Evolutionary conservation across 805 yeast species (phyloP), one percentile per base, ranked within the genome.

Genomic region (Hyphopichia homilentoma): DNA sequence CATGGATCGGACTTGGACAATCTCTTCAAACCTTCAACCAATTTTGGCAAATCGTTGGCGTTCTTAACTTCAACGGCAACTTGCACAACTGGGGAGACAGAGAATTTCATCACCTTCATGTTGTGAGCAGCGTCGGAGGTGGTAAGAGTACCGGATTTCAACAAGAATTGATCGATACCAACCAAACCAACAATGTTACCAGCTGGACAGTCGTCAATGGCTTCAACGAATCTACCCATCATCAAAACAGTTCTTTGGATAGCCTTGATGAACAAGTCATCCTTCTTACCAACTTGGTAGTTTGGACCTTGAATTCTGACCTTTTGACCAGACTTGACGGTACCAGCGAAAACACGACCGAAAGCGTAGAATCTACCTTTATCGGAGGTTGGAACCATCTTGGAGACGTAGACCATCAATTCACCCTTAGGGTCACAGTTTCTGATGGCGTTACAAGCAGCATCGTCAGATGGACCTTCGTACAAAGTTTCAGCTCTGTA

Each of bases 361-460:
- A 90, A 93, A 65, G 98, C 98, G 84, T 88, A 90, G 95, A 90
- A 90, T 79, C 98, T 88, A 82, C 98, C 98, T 81, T 90, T 93
- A 75, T 90, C 98, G 57, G 97, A 90, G 68, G 98, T 90, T 74
- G 98, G 98, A 56, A 90, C 97, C 98, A 90, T 90, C 96, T 90
- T 90, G 75, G 97, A 93, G 64, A 90, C 93, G 88, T 90, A 90
- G 66, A 90, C 81, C 98, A 90, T 90, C 65, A 90, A 84, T 67
- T 90, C 97, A 59, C 95, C 96, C 62, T 71, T 82, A 65, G 97
- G 96, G 77, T 90, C 97, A 84, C 98, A 90, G 81, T 84, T 82
- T 79, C 83, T 88, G 77, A 90, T 90, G 61, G 95, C 95, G 47
- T 75, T 68, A 75, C 89, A 86, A 61, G 81, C 75, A 59, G 81